Base-by-base conservation (phyloP, 192 early-diverging fungal species). In the Entrophospora sp. region DNA sequence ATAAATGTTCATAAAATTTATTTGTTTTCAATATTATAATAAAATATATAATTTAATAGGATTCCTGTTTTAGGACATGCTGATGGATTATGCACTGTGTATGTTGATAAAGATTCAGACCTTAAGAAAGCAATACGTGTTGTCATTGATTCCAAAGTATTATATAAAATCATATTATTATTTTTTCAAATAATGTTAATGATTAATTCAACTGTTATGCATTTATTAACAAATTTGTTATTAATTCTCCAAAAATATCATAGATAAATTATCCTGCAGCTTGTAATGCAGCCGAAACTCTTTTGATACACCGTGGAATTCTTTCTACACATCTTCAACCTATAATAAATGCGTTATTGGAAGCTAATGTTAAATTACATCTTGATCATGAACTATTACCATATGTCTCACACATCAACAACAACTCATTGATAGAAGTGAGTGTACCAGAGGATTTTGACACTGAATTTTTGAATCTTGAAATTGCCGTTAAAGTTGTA, bases 1-100 rank as follows among this genome's bases (percentile, higher is more conserved):
- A 34, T 30, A 13, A 18, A 45, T 3, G 0, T 30, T 27, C 1
- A 2, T 14, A 20, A 10, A 18, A 34, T 4, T 20, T 40, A 9
- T 27, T 20, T 38, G 30, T 52, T 49, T 40, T 22, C 6, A 24
- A 45, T 20, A 74, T 22, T 61, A 30, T 14, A 7, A 46, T 8
- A 8, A 7, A 20, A 45, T n/a, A n/a, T n/a, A 64, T 14, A 20
- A 58, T 30, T 38, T 7, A 46, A 14, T 71, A 90, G 96, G 53
- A 99, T 99, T 64, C 97, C 97, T 27, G 97, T 99, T n/a, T 81
- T 99, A 28, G 97, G 97, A 44, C 97, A 99, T 69, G 97, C 97
- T 31, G 97, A 99, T 76, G 97, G 97, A 22, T 73, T 99, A 44
- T 99, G 97, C 80, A 87, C 92, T 6, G 84, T 90, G 5, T 99